These are phyloP conservation scores for Penicillium antarcticum DNA, from an alignment of 495 filamentous ascomycete genomes.

Conservation along the genomic window DNA sequence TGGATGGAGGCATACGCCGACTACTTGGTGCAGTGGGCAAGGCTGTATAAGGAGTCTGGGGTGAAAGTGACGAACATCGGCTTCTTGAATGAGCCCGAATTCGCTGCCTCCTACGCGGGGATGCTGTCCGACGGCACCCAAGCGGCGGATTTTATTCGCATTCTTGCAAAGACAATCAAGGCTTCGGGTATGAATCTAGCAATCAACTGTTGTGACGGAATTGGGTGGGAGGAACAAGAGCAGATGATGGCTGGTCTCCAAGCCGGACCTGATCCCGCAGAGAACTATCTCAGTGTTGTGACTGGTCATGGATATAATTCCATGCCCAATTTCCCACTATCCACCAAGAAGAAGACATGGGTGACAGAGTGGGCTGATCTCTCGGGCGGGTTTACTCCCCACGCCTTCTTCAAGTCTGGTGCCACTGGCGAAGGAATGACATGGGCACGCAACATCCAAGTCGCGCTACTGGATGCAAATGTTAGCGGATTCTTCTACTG, in stretches of 20 bases:
- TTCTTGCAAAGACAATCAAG: slow-evolving; percentile 40
- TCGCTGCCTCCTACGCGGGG: background rate
- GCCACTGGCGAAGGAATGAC: slow-evolving; percentile 48
- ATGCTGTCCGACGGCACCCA: slow-evolving; percentile 38
- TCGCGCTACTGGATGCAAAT: slow-evolving; percentile 38
- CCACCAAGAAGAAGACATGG: slow-evolving; percentile 33
- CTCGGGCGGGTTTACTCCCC: slow-evolving; percentile 31
- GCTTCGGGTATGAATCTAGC: slow-evolving; percentile 30
- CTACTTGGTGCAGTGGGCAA: slow-evolving; percentile 50
- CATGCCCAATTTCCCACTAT: slow-evolving; percentile 32
- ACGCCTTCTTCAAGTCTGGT: slow-evolving; percentile 46
- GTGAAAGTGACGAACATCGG: slow-evolving; percentile 49
- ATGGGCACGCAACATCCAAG: slow-evolving; percentile 54
- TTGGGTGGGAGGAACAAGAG: slow-evolving; percentile 42
- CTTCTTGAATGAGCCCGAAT: slow-evolving; percentile 57
- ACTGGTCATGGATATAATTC: slow-evolving; percentile 49
- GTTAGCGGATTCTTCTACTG: slow-evolving; percentile 51
- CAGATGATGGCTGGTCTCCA: slow-evolving; percentile 38
- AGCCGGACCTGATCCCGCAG: slow-evolving; percentile 32
- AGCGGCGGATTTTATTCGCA: slow-evolving; percentile 46
- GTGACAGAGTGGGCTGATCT: slow-evolving; percentile 51
- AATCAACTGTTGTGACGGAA: slow-evolving; percentile 51
- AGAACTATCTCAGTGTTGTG: slow-evolving; percentile 34
- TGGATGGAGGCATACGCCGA: slow-evolving; percentile 56
- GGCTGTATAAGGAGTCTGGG: slow-evolving; percentile 48